Percentiles rank a stretch among this genome's conserved stretches.
Evolutionary conservation across 805 yeast genomes (phyloP).

Genomic region (Schwanniomyces occidentalis): DNA sequence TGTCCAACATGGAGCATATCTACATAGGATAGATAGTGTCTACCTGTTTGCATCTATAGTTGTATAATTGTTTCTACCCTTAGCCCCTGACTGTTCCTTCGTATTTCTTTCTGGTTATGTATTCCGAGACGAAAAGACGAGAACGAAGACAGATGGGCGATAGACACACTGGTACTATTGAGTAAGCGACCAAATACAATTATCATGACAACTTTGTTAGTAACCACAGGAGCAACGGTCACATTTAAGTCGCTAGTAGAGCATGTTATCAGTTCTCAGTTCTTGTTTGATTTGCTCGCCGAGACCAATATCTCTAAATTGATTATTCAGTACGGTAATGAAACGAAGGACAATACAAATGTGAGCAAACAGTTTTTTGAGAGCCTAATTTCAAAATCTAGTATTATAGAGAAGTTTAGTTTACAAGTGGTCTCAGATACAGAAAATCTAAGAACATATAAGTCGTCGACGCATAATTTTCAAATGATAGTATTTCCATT

Average conservation of each 20-base stretch:
- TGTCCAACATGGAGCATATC: no score
- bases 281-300: conserved; percentile 34
- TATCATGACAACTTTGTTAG: no score
- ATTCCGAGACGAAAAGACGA: no score
- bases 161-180: no score
- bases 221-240: conserved; percentile 91
- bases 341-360: conserved; percentile 19
- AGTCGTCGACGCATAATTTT: conserved; percentile 7
- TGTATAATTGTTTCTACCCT: no score
- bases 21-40: no score
- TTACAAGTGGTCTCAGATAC: background rate
- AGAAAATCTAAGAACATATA: conserved; percentile 1
- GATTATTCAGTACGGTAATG: conserved; percentile 35
- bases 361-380: conserved; percentile 24
- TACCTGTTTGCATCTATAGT: no score
- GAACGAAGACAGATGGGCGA: no score
- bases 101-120: no score
- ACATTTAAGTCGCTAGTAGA: conserved; percentile 64
- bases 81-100: no score
- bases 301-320: conserved; percentile 33
- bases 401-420: conserved; percentile 6
- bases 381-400: conserved; percentile 13
- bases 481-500: conserved; percentile 28
- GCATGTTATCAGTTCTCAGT: conserved; percentile 33
- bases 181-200: no score